phyloP scores from a whole-genome alignment of 768 basidiomycete genomes.

The Pleurotus salmoneostramineus region DNA sequence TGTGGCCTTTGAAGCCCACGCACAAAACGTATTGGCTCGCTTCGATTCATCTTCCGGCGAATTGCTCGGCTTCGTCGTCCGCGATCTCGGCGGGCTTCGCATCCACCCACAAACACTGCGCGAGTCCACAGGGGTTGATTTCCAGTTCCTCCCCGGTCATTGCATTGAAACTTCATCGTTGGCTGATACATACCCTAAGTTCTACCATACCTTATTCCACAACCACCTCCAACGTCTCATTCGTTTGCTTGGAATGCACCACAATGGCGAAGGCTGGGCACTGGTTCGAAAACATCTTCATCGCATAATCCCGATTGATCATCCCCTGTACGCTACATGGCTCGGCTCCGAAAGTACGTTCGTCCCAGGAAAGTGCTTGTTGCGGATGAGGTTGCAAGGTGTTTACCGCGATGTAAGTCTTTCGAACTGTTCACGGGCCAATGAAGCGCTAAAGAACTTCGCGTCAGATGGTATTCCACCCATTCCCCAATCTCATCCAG shows the following conservation, averaged over 20 bases:
- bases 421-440: not conserved
- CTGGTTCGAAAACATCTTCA: conserved; percentile 43
- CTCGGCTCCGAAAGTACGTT: conserved; percentile 31
- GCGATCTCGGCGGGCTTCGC: conserved; percentile 55
- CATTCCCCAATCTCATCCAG: conserved; percentile 52
- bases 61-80: conserved; percentile 47
- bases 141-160: conserved; percentile 50
- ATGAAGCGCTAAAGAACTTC: not conserved
- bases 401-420: conserved; percentile 50
- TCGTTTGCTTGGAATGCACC: conserved; percentile 47
- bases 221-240: conserved; percentile 58
- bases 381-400: conserved; percentile 55
- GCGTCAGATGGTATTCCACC: conserved; percentile 46
- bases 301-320: conserved; percentile 37
- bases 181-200: conserved; percentile 50
- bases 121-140: conserved; percentile 44
- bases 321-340: conserved; percentile 46
- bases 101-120: conserved; percentile 47
- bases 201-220: conserved; percentile 59
- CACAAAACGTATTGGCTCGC: conserved; percentile 51
- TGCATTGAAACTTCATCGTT: conserved; percentile 43
- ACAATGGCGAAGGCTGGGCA: conserved; percentile 48
- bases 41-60: conserved; percentile 37
- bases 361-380: conserved; percentile 51
- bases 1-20: conserved; percentile 60